Percentiles rank a stretch among this genome's conserved stretches.
phyloP scores from a whole-genome alignment of 2,329 filamentous ascomycete species.

The Amesomyces nigricolor region DNA sequence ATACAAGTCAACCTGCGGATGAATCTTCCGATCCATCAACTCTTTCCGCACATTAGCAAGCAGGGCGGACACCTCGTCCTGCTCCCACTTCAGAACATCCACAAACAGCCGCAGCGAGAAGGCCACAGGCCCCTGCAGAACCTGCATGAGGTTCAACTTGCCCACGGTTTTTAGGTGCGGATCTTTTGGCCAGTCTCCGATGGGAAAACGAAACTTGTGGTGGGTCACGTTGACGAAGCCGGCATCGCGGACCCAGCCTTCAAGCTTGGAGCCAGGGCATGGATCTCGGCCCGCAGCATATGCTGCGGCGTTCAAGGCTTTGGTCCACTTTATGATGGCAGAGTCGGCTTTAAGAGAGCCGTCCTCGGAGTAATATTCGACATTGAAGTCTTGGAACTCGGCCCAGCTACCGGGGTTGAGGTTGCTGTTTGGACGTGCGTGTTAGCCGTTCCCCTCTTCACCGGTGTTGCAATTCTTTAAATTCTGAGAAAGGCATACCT shows the following conservation, averaged over 20 bases:
- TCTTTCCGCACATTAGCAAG: background rate
- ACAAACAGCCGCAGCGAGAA: conserved; percentile 9
- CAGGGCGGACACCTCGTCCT: conserved; percentile 9
- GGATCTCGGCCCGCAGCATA: conserved; percentile 22
- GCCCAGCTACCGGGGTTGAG: conserved; percentile 35
- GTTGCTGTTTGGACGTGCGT: conserved; percentile 9
- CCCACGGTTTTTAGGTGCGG: conserved; percentile 26
- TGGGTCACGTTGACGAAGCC: conserved; percentile 18
- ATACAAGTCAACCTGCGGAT: too few species aligned
- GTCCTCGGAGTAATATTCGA: conserved; percentile 29
- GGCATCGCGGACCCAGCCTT: conserved; percentile 28
- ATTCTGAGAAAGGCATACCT: too few species aligned
- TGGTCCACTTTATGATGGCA: conserved; percentile 23
- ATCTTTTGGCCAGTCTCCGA: conserved; percentile 31
- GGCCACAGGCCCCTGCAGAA: conserved; percentile 14
- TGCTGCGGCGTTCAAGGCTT: conserved; percentile 19
- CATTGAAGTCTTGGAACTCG: conserved; percentile 30
- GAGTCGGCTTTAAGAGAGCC: conserved; percentile 25
- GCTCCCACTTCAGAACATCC: conserved; percentile 7
- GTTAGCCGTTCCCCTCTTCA: too few species aligned
- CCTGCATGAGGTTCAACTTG: conserved; percentile 21
- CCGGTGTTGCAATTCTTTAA: too few species aligned
- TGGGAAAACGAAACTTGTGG: conserved; percentile 18
- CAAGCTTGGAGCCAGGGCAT: conserved; percentile 24
- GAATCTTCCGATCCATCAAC: too few species aligned